Base-by-base conservation (phyloP, 345 rosid genomes). In the Syzygium aqueum region DNA sequence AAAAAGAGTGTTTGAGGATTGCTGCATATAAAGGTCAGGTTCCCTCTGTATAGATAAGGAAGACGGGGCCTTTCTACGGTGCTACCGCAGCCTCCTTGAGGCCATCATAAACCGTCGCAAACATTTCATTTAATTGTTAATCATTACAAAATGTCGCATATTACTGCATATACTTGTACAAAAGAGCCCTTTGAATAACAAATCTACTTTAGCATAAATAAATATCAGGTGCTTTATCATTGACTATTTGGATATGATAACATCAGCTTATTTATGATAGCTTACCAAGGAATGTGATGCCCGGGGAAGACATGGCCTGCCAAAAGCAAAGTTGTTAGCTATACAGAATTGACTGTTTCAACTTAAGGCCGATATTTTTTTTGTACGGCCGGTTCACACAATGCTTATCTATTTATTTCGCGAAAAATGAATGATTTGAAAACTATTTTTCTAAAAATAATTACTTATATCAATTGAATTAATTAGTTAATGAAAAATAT, bases 341-440 rank as follows among this genome's bases (percentile, higher is more conserved):
- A 28, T 0, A 28, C 30, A 65, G 33, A 61, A 14, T 61, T 1
- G 33, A 61, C 33, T 7, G 78, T 67, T 33, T 67, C 78, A 7
- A 30, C 6, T 65, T 30, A 65, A 16, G 77, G 43, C 1, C 1
- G 6, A 33, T 8, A 7, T 30, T 16, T 67, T 67, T 65, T 30
- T 67, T 16, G 1, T 3, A 30, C 23, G 43, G 5, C 22, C 0
- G 46, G 46, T 33, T 33, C 46, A 33, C 11, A 30, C 17, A 17
- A 30, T 8, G 23, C 1, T 0, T 9, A 63, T 63, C 21, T 1
- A 5, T 63, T 28, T 17, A 28, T 14, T 63, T 63, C 0, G 3
- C 9, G 3, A 63, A 65, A 30, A 9, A 2, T 30, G 0, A 65
- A 30, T 7, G 0, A 65, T 65, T 16, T 65, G 1, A 16, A 27